These are phyloP conservation scores for Trametes maxima DNA, from an alignment of 768 basidiomycete species.

Conservation along the genomic window DNA sequence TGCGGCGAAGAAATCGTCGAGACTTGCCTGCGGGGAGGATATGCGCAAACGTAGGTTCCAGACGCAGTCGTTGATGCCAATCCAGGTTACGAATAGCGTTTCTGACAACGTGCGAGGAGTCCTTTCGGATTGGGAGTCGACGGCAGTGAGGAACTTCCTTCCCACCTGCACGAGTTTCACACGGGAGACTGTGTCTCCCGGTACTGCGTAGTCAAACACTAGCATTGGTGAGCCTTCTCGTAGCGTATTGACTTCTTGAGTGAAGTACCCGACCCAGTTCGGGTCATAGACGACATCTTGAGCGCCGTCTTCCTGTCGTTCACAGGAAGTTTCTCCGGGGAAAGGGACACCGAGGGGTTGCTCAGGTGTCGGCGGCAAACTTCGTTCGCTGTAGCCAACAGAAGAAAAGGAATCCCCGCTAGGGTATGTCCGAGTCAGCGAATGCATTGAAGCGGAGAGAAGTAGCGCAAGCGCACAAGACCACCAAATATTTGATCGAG, in stretches of 20 bases:
- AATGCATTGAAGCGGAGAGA: too few species aligned
- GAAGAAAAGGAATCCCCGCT: constrained; percentile 62
- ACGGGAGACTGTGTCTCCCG: constrained; percentile 45
- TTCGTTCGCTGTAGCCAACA: constrained; percentile 28
- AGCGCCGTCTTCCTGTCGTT: constrained; percentile 60
- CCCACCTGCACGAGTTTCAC: constrained; percentile 38
- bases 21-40: constrained; percentile 10
- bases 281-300: constrained; percentile 43
- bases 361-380: constrained; percentile 35
- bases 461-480: too few species aligned
- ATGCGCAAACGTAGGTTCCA: constrained; percentile 30
- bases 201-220: constrained; percentile 57
- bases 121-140: constrained; percentile 25
- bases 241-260: constrained; percentile 25
- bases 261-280: constrained; percentile 65
- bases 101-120: constrained; percentile 24
- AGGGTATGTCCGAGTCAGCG: too few species aligned
- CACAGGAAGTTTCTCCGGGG: constrained; percentile 48
- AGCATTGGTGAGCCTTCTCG: constrained; percentile 38
- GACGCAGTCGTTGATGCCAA: constrained; percentile 68
- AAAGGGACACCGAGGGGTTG: constrained; percentile 51
- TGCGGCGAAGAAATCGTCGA: constrained; percentile 41
- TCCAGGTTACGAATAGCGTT: constrained; percentile 50
- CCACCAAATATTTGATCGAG: too few species aligned
- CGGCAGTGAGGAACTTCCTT: constrained; percentile 38